Evolutionary conservation across 805 yeast genomes (phyloP), one percentile per base, ranked within the genome.

Genomic region (Teunomyces pallodes): DNA sequence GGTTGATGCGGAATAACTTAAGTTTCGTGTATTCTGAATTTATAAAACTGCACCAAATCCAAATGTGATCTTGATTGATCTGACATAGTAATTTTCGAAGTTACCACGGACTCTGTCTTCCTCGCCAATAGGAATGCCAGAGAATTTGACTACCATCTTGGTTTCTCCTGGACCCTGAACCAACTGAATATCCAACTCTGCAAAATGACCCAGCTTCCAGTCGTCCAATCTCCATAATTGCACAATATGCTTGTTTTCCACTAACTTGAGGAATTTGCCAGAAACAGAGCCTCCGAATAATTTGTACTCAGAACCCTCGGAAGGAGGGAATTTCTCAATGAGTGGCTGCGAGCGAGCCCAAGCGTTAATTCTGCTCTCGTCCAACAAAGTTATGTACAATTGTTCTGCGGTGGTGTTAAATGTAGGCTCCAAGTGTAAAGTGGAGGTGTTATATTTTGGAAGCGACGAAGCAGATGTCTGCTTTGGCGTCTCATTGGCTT

Each of bases 1-100:
- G 31, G 31, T 32, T 32, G 4, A 20, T 20, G 6, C 0, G 24
- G 24, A 20, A 10, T 17, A 32, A 27, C 8, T n/a, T 40, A 12
- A 12, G 28, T 26, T 40, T 26, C 24, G 30, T 29, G 10, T 17
- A 36, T 36, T 26, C n/a, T 13, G 24, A 9, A 10, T 14, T 53
- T 71, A 89, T 57, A 90, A 73, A 10, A 90, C 95, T n/a, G 94
- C 88, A 13, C 98, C 98, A 65, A 88, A 91, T 1, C 99, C 99
- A 67, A 94, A 94, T 0, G 97, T 86, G 38, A 89, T 64, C 72
- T 90, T 94, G 61, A 94, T 92, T 5, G 96, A 81, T 68, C 86
- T 84, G 45, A 94, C 83, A 64, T 94, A 94, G 69, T 90, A 88
- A 52, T 88, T 90, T 59, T 90, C 89, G 62, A 94, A 92, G 67